A percentile compares a stretch with the other conserved stretches of the same genome.
Conservation (phyloP, 208 protist species). For the Wallacemonas collosoma region DNA sequence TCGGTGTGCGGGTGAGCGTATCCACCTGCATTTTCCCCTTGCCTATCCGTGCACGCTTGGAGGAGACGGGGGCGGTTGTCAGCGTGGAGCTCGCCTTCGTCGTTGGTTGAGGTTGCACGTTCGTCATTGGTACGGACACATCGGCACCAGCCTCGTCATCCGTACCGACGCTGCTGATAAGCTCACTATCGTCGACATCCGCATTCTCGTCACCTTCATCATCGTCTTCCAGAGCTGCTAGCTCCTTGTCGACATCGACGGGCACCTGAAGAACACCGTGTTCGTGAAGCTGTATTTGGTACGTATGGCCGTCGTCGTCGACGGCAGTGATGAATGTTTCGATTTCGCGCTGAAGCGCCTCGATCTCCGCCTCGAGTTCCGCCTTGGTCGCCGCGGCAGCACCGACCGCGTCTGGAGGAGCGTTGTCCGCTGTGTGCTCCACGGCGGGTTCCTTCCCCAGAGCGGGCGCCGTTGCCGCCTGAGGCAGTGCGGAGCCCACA, state of each 20-base stretch:
- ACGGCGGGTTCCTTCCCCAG: too few relatives aligned
- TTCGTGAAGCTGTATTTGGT: slow-evolving; percentile 58
- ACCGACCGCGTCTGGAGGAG: not conserved
- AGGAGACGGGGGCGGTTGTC: not conserved
- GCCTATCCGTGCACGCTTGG: too few relatives aligned
- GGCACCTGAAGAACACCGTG: slow-evolving; percentile 56
- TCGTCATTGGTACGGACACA: not conserved
- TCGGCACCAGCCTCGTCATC: slow-evolving; percentile 1
- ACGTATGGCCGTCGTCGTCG: slow-evolving; percentile 76
- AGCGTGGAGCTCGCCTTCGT: not conserved
- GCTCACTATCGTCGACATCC: not conserved
- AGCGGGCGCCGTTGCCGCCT: not conserved
- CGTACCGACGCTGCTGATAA: not conserved
- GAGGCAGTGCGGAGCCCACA: not conserved
- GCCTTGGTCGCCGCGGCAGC: not conserved
- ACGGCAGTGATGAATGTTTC: slow-evolving; percentile 84
- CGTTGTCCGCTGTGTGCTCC: not conserved
- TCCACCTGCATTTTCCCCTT: too few relatives aligned
- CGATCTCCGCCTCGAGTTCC: slow-evolving; percentile 54
- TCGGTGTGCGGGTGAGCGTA: not conserved
- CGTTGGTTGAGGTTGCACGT: not conserved
- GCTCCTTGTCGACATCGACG: slow-evolving; percentile 25
- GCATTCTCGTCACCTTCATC: not conserved
- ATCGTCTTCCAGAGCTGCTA: not conserved
- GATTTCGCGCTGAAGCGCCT: slow-evolving; percentile 50